Evolutionary conservation across 495 filamentous ascomycete species (phyloP), one percentile per base, ranked within the genome.

Genomic region (Articulospora tetracladia): DNA sequence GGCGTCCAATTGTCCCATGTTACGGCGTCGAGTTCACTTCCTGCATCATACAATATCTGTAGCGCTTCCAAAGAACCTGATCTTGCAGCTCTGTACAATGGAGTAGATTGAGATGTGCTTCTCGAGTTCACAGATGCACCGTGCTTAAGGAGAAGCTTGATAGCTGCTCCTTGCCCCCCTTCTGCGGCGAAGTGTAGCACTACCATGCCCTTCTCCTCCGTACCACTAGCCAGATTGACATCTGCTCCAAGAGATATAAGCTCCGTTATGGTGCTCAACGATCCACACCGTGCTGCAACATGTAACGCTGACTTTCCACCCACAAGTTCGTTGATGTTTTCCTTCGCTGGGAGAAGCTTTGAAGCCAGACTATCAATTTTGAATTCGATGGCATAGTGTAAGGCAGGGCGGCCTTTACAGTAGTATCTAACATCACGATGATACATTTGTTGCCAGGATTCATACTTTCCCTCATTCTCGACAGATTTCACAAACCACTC

Each of bases 161-260:
- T 51, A 0, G 49, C 34, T 50, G 48, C 59, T 13, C 20, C 53
- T n/a, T 36, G 53, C 17, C 52, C 59, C 15, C 47, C 41, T 34
- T 61, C 59, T n/a, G 59, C 59, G n/a, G 59, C 59, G 30, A 61
- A 41, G 25, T 61, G 59, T 2, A 61, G 53, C 11, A 53, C 22
- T 2, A 26, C 32, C 46, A 55, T 27, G 15, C 51, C 23, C 27
- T n/a, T 1, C 34, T 26, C 27, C 15, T 55, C 26, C 23, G n/a
- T 1, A 34, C 34, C 39, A 22, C 55, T 57, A 19, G 30, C 44
- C 6, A 59, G 48, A 25, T 61, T 60, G 7, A 60, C 32, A 17
- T 58, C 23, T 15, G 68, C 66, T 7, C 62, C 67, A 25, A 50
- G 28, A 15, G 59, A 20, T 11, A 69, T 19, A 17, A 71, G 44